Base-by-base conservation (phyloP, 257 asterid species). In the Solanum ahanhuiri region DNA sequence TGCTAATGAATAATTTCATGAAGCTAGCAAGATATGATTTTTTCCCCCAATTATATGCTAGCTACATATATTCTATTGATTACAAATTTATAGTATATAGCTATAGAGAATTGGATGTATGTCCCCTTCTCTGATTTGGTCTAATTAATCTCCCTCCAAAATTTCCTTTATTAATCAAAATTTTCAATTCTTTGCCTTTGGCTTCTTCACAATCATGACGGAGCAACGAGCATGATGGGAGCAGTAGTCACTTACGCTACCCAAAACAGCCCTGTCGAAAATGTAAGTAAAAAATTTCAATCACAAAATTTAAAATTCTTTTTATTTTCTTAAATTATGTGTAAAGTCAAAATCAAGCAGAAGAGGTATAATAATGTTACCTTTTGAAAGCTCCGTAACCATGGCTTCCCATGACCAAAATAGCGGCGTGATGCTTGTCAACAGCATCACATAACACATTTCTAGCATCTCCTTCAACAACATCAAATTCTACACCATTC, bases 361-460 rank as follows among this genome's bases (percentile, higher is more conserved):
- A 58, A 23, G 67, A 5, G 10, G 25, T 22, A 37, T 37, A 37
- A 22, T 63, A 9, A 25, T 2, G 0, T 20, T 90, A 93, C 98
- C 98, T 93, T 92, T 93, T 95, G 71, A 95, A 92, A 41, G 96
- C 96, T 91, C 98, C 98, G 91, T 96, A 96, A 48, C 98, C 98
- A 90, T 96, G 98, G 48, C 98, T 94, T 9, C 98, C 98, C 41
- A 96, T 90, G 67, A 93, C 95, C 83, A 96, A 84, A 25, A 93
- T 18, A 48, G 97, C 82, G 39, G 98, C 98, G 12, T 92, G 90
- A 88, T 94, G 92, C 89, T 86, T 93, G 15, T 94, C 98, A 85
- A 96, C 98, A 83, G 96, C 94, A 70, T 96, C 98, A 31, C 97
- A 94, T 2, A 96, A 92, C 83, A 90, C 98, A 85, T 92, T 94